A percentile compares a stretch with the other conserved stretches of the same genome.
These are phyloP conservation scores for Annona cherimola DNA, from an alignment of 164 flowering plant species.

Conservation along the genomic window DNA sequence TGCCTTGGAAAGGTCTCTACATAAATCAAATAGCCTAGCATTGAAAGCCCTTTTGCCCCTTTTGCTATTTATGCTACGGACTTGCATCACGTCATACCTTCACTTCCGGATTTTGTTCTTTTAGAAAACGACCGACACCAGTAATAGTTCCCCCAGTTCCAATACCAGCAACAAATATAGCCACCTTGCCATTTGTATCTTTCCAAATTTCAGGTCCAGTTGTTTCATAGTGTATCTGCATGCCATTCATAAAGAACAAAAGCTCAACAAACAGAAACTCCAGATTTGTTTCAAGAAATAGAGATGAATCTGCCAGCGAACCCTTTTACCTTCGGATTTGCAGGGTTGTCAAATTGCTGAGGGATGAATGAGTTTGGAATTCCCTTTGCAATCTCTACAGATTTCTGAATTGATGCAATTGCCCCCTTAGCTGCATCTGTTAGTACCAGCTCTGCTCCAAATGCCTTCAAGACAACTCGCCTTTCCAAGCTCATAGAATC, in stretches of 20 bases:
- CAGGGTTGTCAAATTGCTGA: conserved; percentile 88
- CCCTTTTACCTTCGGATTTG: conserved; percentile 64
- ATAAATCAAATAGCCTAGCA: too few species aligned
- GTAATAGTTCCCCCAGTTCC: conserved; percentile 96
- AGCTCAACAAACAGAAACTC: neutral
- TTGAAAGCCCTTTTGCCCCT: too few species aligned
- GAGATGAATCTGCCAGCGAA: neutral
- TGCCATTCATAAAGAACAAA: neutral
- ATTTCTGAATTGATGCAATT: conserved; percentile 81
- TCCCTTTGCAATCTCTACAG: conserved; percentile 67
- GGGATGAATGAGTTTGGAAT: conserved; percentile 82
- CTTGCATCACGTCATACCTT: conserved; percentile 38
- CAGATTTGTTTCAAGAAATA: neutral
- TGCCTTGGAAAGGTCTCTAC: neutral
- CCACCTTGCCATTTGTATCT: conserved; percentile 92
- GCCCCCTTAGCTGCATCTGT: conserved; percentile 81
- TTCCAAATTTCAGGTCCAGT: conserved; percentile 99
- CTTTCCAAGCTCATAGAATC: conserved; percentile 92
- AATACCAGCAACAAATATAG: conserved; percentile 86
- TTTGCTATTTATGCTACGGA: too few species aligned
- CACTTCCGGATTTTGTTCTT: conserved; percentile 61
- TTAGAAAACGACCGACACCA: conserved; percentile 80
- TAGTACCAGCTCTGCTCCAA: conserved; percentile 84
- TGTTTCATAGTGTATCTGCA: conserved; percentile 90
- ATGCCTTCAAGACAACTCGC: conserved; percentile 77